Percentiles rank a stretch among this genome's conserved stretches.
phyloP scores from a whole-genome alignment of 2,329 filamentous ascomycete species.

The Aureobasidium sp. region DNA sequence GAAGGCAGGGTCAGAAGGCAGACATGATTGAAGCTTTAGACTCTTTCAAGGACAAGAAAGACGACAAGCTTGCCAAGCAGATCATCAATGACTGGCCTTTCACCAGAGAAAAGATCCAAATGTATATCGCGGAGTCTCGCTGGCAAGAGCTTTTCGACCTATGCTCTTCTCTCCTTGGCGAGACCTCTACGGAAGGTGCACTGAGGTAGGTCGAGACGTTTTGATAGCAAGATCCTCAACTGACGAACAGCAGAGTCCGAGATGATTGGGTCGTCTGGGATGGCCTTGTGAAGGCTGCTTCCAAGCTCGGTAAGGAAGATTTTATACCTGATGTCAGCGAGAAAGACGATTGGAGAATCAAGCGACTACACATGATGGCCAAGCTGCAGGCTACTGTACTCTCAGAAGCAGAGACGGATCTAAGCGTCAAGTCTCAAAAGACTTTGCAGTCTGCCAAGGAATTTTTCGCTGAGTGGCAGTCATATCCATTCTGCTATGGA shows the following conservation, averaged over 20 bases:
- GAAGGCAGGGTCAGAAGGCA: slow-evolving; percentile 9
- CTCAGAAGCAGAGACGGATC: background rate
- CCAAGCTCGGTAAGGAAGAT: slow-evolving; percentile 1
- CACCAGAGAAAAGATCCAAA: slow-evolving; percentile 5
- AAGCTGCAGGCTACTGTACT: background rate
- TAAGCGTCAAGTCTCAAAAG: background rate
- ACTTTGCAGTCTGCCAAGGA: slow-evolving; percentile 4
- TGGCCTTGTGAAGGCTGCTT: slow-evolving; percentile 8
- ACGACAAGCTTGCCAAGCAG: slow-evolving; percentile 8
- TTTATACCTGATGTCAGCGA: background rate
- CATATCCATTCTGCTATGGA: slow-evolving; percentile 12
- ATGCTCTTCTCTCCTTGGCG: background rate
- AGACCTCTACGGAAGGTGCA: background rate
- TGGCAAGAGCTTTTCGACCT: slow-evolving; percentile 8
- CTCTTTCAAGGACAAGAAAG: background rate
- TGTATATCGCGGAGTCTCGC: slow-evolving; percentile 1
- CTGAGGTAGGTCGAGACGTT: background rate
- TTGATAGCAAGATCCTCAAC: background rate
- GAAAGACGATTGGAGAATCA: slow-evolving; percentile 4
- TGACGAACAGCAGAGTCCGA: background rate
- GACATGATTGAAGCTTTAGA: slow-evolving; percentile 6
- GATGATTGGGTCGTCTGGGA: slow-evolving; percentile 14
- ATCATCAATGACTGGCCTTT: slow-evolving; percentile 10
- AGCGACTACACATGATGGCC: slow-evolving; percentile 11
- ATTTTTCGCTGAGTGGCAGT: slow-evolving; percentile 11